Evolutionary conservation across 805 yeast species (phyloP), one percentile per base, ranked within the genome.

Genomic region (Lipomyces oligophaga): DNA sequence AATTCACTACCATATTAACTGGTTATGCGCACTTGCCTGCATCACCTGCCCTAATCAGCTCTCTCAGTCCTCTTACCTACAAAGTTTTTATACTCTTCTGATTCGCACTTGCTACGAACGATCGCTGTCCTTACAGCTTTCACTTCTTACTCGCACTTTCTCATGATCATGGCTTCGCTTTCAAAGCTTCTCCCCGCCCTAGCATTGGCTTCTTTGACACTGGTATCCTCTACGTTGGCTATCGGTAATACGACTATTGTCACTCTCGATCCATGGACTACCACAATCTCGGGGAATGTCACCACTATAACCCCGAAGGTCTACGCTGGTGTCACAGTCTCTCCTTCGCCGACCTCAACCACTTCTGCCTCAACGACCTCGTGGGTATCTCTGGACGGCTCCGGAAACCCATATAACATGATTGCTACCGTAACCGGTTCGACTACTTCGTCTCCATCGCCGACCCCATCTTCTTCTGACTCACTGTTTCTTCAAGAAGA

Each of bases 271-370:
- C 52, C 48, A 11, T 56, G 60, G 60, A 41, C 48, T 3, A 41
- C 59, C 16, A 56, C 58, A 2, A n/a, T 43, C 7, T 16, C 49
- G 18, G 58, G 57, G 3, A 28, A 38, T 2, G 50, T 52, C 25
- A 22, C 45, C 34, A 43, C 47, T 1, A 81, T 82, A 52, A 86
- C 90, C 0, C 87, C 94, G 2, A 70, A 71, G 0, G 81, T 82
- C 35, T 72, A 76, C 52, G 77, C 72, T 37, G 80, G 80, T 30
- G 80, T 78, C 13, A 77, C 81, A 1, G 73, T 75, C 45, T 66
- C 68, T 33, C 74, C 66, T 1, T 67, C 74, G 2, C 75, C 76
- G 28, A 43, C 52, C 5, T 3, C 52, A 7, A 38, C 41, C 3
- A 62, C 66, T 8, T 53, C 68, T 1, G 38, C 48, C 25, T 59